Base-by-base conservation (phyloP, 805 yeast genomes). In the Lipomyces orientalis region DNA sequence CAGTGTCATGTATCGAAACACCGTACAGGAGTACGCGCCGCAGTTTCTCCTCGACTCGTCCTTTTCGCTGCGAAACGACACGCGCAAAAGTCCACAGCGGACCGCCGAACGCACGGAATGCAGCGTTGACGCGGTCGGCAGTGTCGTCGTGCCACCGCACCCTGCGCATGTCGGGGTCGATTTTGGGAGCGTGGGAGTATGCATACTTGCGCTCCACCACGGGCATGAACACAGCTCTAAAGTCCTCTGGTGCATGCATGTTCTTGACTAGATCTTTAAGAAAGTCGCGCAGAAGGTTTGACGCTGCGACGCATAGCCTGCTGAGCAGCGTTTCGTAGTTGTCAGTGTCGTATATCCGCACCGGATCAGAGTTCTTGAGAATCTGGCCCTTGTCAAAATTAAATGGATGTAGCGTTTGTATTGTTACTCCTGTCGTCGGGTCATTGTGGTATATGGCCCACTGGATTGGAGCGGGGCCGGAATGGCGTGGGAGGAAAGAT, bases 381-480 rank as follows among this genome's bases (percentile, higher is more conserved):
- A 94, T 84, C 1, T 82, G 80, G 1, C 99, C 99, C 43, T 80
- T 81, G 73, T 95, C 99, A 74, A 95, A 95, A 75, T 87, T 84
- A 0, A 89, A 83, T 0, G 98, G 97, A 75, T 95, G 97, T 31
- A 95, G 78, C 0, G 97, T 91, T 76, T 95, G 99, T 0, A 95
- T 85, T 0, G 97, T 86, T 19, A 92, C 97, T 0, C 98, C 99
- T 0, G 98, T 89, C 19, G 59, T 66, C 0, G 69, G 46, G 71
- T 89, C 93, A 54, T 82, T 82, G 67, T 90, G 86, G 73, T 93
- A 76, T 12, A 95, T 77, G 0, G 97, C 88, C 67, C 86, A 83
- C 69, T 94, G 98, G 3, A 95, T 79, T 0, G 99, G 99, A 1
- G 97, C 89, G 0, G 98, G 88, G 0, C 99, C 99, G 1, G 92